phyloP scores from a whole-genome alignment of 345 rosid species.

The Schrenkiella parvula region DNA sequence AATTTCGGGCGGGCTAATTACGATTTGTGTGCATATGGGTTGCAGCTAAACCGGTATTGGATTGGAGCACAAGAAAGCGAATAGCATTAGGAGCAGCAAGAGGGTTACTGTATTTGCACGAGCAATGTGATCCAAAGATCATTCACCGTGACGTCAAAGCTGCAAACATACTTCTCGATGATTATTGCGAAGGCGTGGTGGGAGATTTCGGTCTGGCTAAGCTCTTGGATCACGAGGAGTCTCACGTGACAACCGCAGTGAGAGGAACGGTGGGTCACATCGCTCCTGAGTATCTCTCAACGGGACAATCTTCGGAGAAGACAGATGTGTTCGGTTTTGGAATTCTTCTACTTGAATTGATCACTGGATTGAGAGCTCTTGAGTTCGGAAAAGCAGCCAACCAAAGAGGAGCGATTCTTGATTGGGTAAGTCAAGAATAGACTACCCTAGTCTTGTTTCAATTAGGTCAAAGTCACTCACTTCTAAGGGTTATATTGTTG shows the following conservation, averaged over 20 bases:
- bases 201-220: constrained; percentile 97
- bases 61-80: constrained; percentile 87
- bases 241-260: constrained; percentile 92
- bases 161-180: constrained; percentile 89
- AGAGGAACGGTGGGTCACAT: constrained; percentile 97
- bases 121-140: constrained; percentile 96
- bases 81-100: constrained; percentile 92
- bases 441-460: not conserved
- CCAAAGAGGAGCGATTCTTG: constrained; percentile 87
- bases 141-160: constrained; percentile 97
- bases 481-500: not conserved
- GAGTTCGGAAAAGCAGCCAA: constrained; percentile 76
- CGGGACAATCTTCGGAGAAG: constrained; percentile 94
- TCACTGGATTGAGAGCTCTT: constrained; percentile 78
- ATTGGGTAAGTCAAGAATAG: constrained; percentile 53
- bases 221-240: constrained; percentile 79
- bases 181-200: constrained; percentile 75
- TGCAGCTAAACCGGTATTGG: constrained; percentile 75
- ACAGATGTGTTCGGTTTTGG: constrained; percentile 97
- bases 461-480: not conserved
- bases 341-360: constrained; percentile 77
- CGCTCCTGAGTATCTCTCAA: constrained; percentile 91
- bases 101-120: constrained; percentile 88
- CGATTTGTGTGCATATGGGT: not conserved
- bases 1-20: not conserved